Conservation (phyloP, 768 basidiomycete species). For the Russula abietina region DNA sequence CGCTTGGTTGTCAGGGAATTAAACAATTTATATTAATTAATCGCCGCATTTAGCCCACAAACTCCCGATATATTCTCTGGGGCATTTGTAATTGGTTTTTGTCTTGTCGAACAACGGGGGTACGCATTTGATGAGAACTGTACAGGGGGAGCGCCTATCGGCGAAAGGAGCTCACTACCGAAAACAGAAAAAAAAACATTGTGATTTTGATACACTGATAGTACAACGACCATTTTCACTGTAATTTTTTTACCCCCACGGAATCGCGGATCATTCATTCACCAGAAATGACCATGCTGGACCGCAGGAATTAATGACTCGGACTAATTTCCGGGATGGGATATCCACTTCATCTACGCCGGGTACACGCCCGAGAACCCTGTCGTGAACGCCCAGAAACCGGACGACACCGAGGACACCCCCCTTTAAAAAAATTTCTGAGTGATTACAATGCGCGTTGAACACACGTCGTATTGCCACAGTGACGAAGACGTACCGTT, state of each 20-base stretch:
- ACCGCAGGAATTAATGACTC: slow-evolving; percentile 11
- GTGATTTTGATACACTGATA: not conserved
- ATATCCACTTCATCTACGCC: slow-evolving; percentile 4
- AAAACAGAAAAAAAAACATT: not conserved
- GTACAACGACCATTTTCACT: not conserved
- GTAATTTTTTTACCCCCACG: not conserved
- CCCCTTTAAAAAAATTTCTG: slow-evolving; percentile 34
- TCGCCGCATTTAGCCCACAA: not conserved
- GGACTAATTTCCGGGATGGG: slow-evolving; percentile 4
- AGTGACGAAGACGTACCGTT: slow-evolving; percentile 60
- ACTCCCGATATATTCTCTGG: not conserved
- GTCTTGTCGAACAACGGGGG: not conserved
- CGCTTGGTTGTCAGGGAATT: slow-evolving; percentile 6
- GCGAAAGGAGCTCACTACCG: not conserved
- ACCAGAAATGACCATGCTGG: slow-evolving; percentile 16
- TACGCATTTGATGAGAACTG: not conserved
- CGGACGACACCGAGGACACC: too few species aligned
- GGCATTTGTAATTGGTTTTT: not conserved
- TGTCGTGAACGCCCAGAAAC: slow-evolving; percentile 39
- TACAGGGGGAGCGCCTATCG: not conserved
- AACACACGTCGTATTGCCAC: slow-evolving; percentile 51
- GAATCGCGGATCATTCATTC: slow-evolving; percentile 6
- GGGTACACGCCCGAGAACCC: not conserved
- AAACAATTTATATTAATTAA: not conserved
- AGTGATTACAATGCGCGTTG: slow-evolving; percentile 30